phyloP scores from a whole-genome alignment of 192 early-diverging fungal genomes.

The Lunasporangiospora selenospora region DNA sequence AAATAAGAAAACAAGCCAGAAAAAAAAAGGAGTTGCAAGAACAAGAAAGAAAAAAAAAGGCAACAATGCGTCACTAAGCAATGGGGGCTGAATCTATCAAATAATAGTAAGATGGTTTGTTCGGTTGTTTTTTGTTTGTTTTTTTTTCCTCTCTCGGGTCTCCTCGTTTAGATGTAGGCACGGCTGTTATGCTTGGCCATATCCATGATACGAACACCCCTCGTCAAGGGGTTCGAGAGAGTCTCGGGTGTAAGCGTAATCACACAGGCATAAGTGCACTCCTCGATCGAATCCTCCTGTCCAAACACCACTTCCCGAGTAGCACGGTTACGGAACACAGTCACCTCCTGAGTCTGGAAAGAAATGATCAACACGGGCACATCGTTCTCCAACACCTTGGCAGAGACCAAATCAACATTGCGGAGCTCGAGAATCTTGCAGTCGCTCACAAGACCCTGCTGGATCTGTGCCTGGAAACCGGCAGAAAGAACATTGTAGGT shows the following conservation, averaged over 20 bases:
- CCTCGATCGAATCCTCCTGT: conserved; percentile 88
- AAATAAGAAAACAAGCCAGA: conserved; percentile 5
- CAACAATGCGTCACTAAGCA: too few relatives aligned
- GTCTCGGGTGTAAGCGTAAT: conserved; percentile 89
- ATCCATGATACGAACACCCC: conserved; percentile 94
- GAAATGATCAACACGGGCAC: conserved; percentile 88
- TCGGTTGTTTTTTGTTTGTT: conserved; percentile 1
- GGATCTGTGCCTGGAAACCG: conserved; percentile 81
- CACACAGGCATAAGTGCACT: conserved; percentile 85
- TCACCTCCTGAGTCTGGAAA: conserved; percentile 94
- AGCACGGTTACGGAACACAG: conserved; percentile 86
- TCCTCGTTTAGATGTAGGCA: conserved; percentile 37
- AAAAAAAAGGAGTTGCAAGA: background rate
- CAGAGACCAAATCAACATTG: conserved; percentile 87
- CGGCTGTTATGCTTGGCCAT: conserved; percentile 74
- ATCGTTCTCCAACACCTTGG: conserved; percentile 93
- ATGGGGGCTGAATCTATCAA: too few relatives aligned
- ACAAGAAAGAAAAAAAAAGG: background rate
- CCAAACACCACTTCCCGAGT: conserved; percentile 90
- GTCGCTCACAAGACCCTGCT: conserved; percentile 90
- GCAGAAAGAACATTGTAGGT: conserved; percentile 85
- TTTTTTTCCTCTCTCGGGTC: background rate
- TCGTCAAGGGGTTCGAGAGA: conserved; percentile 81
- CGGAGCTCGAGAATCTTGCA: conserved; percentile 94
- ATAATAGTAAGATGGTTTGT: too few relatives aligned